Evolutionary conservation across 2,329 filamentous ascomycete genomes (phyloP), one percentile per base, ranked within the genome.

Genomic region (Neoascochyta sp.): DNA sequence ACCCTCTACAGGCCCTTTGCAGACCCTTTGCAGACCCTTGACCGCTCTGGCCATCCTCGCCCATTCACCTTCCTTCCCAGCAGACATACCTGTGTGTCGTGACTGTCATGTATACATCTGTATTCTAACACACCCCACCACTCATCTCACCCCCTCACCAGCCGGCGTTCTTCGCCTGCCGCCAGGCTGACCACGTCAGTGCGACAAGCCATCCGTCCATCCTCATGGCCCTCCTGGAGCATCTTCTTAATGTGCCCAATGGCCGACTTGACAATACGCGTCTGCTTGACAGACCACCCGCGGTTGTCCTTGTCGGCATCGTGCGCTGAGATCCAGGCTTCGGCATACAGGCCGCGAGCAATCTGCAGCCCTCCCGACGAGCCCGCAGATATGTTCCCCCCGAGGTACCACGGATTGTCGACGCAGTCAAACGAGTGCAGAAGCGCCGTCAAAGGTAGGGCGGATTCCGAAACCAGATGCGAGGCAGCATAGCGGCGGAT

Each of bases 381-480:
- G 1, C 78, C 78, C 2, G 68, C 65, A 14, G 72, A 73, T 29
- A 79, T 71, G 29, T 75, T 73, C 0, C 78, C 76, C 19, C 77
- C 78, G 2, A 81, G 56, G 59, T 75, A 80, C 74, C 76, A 80
- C 1, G 76, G 75, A 24, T 76, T 78, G 12, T 68, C 62, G 15
- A 80, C 70, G 7, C 63, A 64, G 46, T 81, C 75, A 58, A 83
- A 79, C 30, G 74, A 75, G 53, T 84, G 80, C 10, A 85, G 65
- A 4, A 85, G 71, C 0, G 74, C 73, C 0, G 76, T 81, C 11
- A 85, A 62, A 0, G 78, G 80, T 3, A 82, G 65, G 0, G 78
- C 76, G 2, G 73, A 67, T 47, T 75, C 68, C 2, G 65, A 54
- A 2, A 75, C 63, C 3, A 83, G 73, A 48, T 81, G 75, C 0